phyloP scores from a whole-genome alignment of 108 stramenopile species.

The Fragilariopsis cylindrus region DNA sequence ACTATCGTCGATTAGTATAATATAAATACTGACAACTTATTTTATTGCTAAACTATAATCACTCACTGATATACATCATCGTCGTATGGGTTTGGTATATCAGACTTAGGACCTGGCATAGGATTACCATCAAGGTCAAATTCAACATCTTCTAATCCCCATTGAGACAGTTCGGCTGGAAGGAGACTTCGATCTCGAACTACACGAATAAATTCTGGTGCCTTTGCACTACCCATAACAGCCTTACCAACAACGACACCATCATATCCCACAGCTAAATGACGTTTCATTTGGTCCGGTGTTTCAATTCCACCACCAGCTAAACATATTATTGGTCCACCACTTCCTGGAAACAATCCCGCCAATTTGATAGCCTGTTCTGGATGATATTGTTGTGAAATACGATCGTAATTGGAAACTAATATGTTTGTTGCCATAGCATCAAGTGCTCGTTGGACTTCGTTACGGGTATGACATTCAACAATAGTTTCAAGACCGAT shows the following conservation, averaged over 20 bases:
- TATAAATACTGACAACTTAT: too few species aligned
- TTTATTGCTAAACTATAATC: neutral
- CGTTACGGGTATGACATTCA: slow-evolving; percentile 87
- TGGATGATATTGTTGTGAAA: slow-evolving; percentile 57
- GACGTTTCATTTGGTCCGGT: slow-evolving; percentile 80
- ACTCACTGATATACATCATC: slow-evolving; percentile 28
- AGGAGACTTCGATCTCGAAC: slow-evolving; percentile 84
- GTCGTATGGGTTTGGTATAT: slow-evolving; percentile 33
- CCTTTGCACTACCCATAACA: slow-evolving; percentile 77
- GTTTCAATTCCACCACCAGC: slow-evolving; percentile 82
- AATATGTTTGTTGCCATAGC: slow-evolving; percentile 80
- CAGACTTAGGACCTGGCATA: slow-evolving; percentile 44
- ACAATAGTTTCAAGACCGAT: slow-evolving; percentile 91
- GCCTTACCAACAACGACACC: slow-evolving; percentile 86
- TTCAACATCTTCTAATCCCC: slow-evolving; percentile 83
- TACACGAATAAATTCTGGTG: slow-evolving; percentile 86
- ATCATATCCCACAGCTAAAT: slow-evolving; percentile 86
- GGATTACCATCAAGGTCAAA: slow-evolving; percentile 83
- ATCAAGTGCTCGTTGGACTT: slow-evolving; percentile 82
- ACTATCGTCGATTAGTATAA: too few species aligned
- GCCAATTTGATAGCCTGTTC: slow-evolving; percentile 85
- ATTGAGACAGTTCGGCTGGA: slow-evolving; percentile 84
- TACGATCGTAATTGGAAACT: slow-evolving; percentile 84
- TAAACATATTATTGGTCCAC: slow-evolving; percentile 82
- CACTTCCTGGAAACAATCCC: slow-evolving; percentile 82